A percentile compares a stretch with the other conserved stretches of the same genome.
Evolutionary conservation across 1,284 basidiomycete species (phyloP).

Genomic region (Rhodotorula sp.): DNA sequence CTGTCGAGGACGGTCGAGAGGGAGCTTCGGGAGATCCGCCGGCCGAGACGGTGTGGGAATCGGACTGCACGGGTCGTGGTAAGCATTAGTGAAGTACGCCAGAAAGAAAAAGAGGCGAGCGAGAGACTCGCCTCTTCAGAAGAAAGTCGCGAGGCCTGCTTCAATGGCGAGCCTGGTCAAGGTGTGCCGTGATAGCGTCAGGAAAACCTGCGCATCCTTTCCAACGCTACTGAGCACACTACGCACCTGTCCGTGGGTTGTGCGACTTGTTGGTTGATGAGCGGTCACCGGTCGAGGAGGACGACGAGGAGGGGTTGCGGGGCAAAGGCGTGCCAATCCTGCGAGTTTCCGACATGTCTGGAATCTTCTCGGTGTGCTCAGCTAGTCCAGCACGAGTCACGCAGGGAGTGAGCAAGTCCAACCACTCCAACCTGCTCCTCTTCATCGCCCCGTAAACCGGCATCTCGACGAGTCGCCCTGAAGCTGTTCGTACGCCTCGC

Average conservation of each 20-base stretch:
- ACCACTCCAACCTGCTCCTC: too few species aligned
- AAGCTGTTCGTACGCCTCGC: not conserved
- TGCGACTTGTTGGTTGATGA: not conserved
- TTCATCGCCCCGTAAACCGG: not conserved
- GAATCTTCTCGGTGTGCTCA: not conserved
- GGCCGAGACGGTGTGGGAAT: not conserved
- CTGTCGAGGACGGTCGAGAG: not conserved
- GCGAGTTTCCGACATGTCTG: conserved; percentile 1
- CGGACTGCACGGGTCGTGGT: not conserved
- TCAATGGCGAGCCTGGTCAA: not conserved
- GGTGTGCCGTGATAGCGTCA: not conserved
- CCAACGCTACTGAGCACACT: too few species aligned
- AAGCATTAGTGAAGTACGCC: not conserved
- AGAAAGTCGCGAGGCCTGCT: not conserved
- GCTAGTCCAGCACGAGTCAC: not conserved
- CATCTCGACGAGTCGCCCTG: not conserved
- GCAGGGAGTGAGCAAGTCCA: not conserved
- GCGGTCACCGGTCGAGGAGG: not conserved
- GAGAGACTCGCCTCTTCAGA: not conserved
- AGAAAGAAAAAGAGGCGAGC: too few species aligned
- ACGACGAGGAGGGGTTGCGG: not conserved
- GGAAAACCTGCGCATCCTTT: too few species aligned
- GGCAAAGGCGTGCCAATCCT: not conserved
- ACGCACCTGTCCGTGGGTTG: too few species aligned
- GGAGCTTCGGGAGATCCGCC: not conserved